These are phyloP conservation scores for Coemansia asiatica DNA, from an alignment of 192 early-diverging fungal species.

Conservation along the genomic window DNA sequence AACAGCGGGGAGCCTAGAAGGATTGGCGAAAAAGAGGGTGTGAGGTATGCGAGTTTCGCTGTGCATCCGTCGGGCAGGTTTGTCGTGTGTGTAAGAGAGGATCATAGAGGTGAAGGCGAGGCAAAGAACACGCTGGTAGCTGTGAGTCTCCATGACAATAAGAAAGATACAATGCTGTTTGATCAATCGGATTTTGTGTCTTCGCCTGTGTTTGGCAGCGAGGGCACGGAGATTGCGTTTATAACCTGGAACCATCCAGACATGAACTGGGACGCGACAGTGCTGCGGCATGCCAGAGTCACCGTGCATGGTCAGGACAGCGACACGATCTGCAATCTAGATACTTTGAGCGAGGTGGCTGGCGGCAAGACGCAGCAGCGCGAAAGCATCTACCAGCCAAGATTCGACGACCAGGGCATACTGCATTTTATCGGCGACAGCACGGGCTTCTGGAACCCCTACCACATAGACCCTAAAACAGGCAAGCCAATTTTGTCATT, in stretches of 20 bases:
- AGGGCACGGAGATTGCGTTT: slow-evolving; percentile 59
- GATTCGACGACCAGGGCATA: slow-evolving; percentile 57
- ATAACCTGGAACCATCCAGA: slow-evolving; percentile 71
- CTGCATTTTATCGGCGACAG: slow-evolving; percentile 71
- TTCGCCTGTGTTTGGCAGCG: slow-evolving; percentile 58
- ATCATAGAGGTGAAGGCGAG: slow-evolving; percentile 60
- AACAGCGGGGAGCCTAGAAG: slow-evolving; percentile 18
- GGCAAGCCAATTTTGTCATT: slow-evolving; percentile 49
- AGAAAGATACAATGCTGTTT: slow-evolving; percentile 48
- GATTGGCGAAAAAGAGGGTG: slow-evolving; percentile 49
- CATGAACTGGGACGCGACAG: slow-evolving; percentile 80
- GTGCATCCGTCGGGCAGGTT: slow-evolving; percentile 60
- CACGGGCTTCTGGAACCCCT: slow-evolving; percentile 70
- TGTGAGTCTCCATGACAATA: slow-evolving; percentile 44
- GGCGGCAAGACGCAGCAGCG: slow-evolving; percentile 19
- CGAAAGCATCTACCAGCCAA: slow-evolving; percentile 63
- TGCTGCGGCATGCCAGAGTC: slow-evolving; percentile 55
- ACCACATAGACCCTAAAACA: slow-evolving; percentile 51
- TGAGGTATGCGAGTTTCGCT: slow-evolving; percentile 66
- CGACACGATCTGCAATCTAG: not conserved
- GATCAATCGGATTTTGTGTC: slow-evolving; percentile 68
- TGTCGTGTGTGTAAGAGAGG: slow-evolving; percentile 68
- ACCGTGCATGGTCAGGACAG: slow-evolving; percentile 3
- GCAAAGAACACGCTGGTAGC: slow-evolving; percentile 58
- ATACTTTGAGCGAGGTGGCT: slow-evolving; percentile 21